These are phyloP conservation scores for Pseudoneurospora amorphoporcata DNA, from an alignment of 495 filamentous ascomycete species.

Conservation along the genomic window DNA sequence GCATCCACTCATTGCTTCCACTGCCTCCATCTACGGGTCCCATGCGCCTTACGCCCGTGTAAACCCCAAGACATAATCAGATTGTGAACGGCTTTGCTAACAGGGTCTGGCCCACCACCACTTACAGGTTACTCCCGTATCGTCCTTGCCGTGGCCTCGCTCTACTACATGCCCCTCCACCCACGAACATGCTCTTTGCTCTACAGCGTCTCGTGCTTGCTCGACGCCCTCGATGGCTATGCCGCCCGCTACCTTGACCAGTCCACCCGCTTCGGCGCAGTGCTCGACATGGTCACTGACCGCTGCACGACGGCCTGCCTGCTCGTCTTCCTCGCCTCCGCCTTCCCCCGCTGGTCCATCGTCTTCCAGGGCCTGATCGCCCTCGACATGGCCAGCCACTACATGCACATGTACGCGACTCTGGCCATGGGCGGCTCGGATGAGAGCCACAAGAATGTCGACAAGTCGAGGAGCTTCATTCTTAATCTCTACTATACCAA, in stretches of 20 bases:
- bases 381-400: constrained; percentile 88
- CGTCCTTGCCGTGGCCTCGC: constrained; percentile 77
- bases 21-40: neutral
- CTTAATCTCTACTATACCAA: constrained; percentile 95
- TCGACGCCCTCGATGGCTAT: constrained; percentile 89
- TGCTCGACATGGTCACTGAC: constrained; percentile 89
- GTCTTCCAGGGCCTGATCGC: constrained; percentile 88
- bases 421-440: constrained; percentile 66
- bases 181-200: constrained; percentile 86
- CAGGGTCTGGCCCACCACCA: neutral
- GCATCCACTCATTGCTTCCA: neutral
- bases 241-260: constrained; percentile 83
- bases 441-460: constrained; percentile 89
- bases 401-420: constrained; percentile 97
- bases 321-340: constrained; percentile 83
- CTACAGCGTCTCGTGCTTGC: constrained; percentile 84
- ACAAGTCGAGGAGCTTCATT: constrained; percentile 64
- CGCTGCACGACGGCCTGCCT: constrained; percentile 91
- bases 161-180: constrained; percentile 98
- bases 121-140: constrained; percentile 73
- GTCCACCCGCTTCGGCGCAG: constrained; percentile 86
- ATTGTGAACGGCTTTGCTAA: constrained; percentile 1
- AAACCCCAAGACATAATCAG: neutral
- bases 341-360: constrained; percentile 85
- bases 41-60: neutral